These are phyloP conservation scores for Verticillium longisporum DNA, from an alignment of 2,329 filamentous ascomycete species.

Conservation along the genomic window DNA sequence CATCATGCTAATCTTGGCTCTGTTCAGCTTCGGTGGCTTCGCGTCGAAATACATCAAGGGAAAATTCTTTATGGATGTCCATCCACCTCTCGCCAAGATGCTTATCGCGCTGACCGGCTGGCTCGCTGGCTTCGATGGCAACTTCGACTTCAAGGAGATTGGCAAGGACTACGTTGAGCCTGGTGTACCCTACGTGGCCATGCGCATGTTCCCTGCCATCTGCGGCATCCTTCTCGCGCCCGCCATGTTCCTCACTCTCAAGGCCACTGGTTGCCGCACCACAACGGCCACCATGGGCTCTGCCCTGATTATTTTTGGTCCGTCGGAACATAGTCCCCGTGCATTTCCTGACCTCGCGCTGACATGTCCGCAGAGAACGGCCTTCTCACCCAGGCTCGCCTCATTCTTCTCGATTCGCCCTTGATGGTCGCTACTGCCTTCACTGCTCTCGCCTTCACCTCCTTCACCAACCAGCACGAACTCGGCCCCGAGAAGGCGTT, in stretches of 20 bases:
- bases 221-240: slow-evolving; percentile 84
- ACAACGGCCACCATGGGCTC: slow-evolving; percentile 78
- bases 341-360: slow-evolving; percentile 2
- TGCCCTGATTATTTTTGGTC: slow-evolving; percentile 84
- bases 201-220: slow-evolving; percentile 88
- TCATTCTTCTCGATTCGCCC: slow-evolving; percentile 94
- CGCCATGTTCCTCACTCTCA: slow-evolving; percentile 90
- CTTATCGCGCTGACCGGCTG: slow-evolving; percentile 92
- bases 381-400: slow-evolving; percentile 85
- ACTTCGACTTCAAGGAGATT: slow-evolving; percentile 99
- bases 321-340: slow-evolving; percentile 16
- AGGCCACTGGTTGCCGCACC: slow-evolving; percentile 82
- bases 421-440: slow-evolving; percentile 89
- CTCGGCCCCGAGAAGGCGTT: slow-evolving; percentile 86
- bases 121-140: slow-evolving; percentile 88
- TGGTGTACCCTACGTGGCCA: slow-evolving; percentile 91
- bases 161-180: slow-evolving; percentile 97
- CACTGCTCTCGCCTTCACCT: slow-evolving; percentile 82
- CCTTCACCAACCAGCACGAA: slow-evolving; percentile 96
- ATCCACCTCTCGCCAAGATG: slow-evolving; percentile 93
- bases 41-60: slow-evolving; percentile 99
- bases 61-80: slow-evolving; percentile 99
- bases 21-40: slow-evolving; percentile 84
- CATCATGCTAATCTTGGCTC: neutral
- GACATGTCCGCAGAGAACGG: slow-evolving; percentile 66